Evolutionary conservation across 2,329 filamentous ascomycete species (phyloP), one percentile per base, ranked within the genome.

Genomic region (Nothophoma quercina): DNA sequence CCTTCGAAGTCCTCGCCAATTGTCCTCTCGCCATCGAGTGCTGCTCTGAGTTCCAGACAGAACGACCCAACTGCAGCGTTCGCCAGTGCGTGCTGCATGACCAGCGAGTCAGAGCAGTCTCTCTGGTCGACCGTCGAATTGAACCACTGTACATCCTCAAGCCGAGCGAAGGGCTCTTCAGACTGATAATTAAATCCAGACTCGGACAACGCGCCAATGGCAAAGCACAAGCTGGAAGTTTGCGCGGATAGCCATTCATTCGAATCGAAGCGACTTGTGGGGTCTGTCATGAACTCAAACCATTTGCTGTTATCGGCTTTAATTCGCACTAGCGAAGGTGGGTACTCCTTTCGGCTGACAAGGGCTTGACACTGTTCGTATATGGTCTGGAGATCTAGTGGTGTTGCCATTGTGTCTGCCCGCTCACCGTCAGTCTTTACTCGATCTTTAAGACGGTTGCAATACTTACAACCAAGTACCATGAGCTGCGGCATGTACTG

Each of bases 1-100:
- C 52, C 52, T 21, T 55, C 47, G 18, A 55, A 55, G 9, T 55
- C 47, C 15, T 55, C 52, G 8, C 52, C 47, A 2, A 55, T 55
- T 2, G 52, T 55, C 21, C 36, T 46, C 28, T 55, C 52, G 23
- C 52, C 47, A 16, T 38, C 12, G 3, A 55, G 38, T 4, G 52
- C 52, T 23, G 47, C 38, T 10, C 47, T 32, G 7, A 55, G 46
- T 15, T 55, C 52, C 7, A 51, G 12, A 18, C 47, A 51, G 10
- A 55, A 55, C 5, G 35, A 55, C 2, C 52, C 52, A 5, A 51
- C 47, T n/a, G 47, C 52, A 10, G 52, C 42, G 22, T 55, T 51
- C 9, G 52, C 46, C 18, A 55, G 22, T 16, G 42, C 33, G 26
- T 51, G 52, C 15, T 51, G 52, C 52, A 55, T 51, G n/a, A 43